Base-by-base conservation (phyloP, 2,329 filamentous ascomycete genomes). In the Chaetomiaceae sp. region DNA sequence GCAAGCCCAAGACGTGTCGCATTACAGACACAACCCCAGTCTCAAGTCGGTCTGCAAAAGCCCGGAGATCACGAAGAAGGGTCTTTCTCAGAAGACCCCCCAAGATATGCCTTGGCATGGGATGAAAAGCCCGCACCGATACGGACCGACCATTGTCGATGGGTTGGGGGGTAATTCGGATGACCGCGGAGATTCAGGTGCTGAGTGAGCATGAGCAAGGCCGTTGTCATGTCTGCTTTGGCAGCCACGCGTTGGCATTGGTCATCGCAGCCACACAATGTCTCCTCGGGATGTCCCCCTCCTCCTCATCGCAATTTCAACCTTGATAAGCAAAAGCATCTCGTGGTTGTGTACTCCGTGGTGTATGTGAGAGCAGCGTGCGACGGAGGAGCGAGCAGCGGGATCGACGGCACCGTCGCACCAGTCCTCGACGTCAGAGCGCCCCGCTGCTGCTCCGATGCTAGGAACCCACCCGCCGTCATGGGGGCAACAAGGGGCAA, bases 141-240 rank as follows among this genome's bases (percentile, higher is more conserved):
- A 38, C 16, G 31, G 19, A 6, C 25, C 12, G 25, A 12, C 6
- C 25, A 5, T 27, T 12, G 30, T 12, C 19, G 23, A 20, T 33
- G 31, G 21, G 38, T n/a, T 17, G 38, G 37, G 7, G n/a, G n/a
- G n/a, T n/a, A n/a, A n/a, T n/a, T n/a, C 30, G 20, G 21, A 9
- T 50, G 38, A 54, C 51, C 54, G 47, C 47, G 47, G 50, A 50
- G 39, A 50, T 50, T 31, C 30, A 23, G 52, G 39, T 21, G 56
- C 56, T 56, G 56, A 56, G 46, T 58, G 56, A 55, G 54, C 54
- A n/a, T n/a, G 44, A 40, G 8, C 13, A 30, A 23, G 17, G 31
- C 39, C 9, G 21, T 41, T 40, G 35, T 47, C 34, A 40, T 17
- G 12, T 20, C 34, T 6, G 25, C n/a, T 17, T 14, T 17, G 27